Evolutionary conservation across 1,284 basidiomycete genomes (phyloP).

Genomic region (Pyrrhoderma lamaoense): DNA sequence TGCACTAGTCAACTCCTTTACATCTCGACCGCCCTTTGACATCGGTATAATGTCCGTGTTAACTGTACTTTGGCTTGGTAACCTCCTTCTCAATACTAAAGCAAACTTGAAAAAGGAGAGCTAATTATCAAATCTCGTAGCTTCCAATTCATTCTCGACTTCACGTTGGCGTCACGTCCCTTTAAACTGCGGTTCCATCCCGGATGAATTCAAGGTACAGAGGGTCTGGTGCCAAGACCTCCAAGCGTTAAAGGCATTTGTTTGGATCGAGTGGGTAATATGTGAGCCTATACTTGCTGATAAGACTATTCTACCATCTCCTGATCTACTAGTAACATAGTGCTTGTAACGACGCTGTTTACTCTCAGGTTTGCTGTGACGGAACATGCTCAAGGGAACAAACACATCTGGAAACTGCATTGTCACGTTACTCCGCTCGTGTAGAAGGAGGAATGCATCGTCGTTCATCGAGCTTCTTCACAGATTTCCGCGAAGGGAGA

Average conservation of each 20-base stretch:
- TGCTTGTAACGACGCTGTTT: conserved; percentile 35
- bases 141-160: conserved; percentile 54
- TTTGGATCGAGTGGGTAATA: conserved; percentile 50
- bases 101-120: neutral
- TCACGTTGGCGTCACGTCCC: conserved; percentile 45
- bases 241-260: conserved; percentile 46
- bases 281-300: conserved; percentile 30
- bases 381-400: conserved; percentile 39
- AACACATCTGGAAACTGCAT: conserved; percentile 44
- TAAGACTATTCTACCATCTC: neutral
- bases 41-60: conserved; percentile 39
- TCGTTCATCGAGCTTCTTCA: conserved; percentile 12
- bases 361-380: conserved; percentile 37
- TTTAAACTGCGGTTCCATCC: conserved; percentile 41
- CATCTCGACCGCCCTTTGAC: conserved; percentile 40
- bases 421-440: conserved; percentile 37
- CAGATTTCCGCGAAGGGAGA: neutral
- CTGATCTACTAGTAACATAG: conserved; percentile 25
- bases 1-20: conserved; percentile 34
- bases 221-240: conserved; percentile 46
- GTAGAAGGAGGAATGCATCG: conserved; percentile 10
- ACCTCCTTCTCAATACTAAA: conserved; percentile 19
- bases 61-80: conserved; percentile 49
- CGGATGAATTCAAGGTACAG: conserved; percentile 40
- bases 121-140: conserved; percentile 24